Conservation (phyloP, 768 basidiomycete genomes). For the Termitomyces titanicus region DNA sequence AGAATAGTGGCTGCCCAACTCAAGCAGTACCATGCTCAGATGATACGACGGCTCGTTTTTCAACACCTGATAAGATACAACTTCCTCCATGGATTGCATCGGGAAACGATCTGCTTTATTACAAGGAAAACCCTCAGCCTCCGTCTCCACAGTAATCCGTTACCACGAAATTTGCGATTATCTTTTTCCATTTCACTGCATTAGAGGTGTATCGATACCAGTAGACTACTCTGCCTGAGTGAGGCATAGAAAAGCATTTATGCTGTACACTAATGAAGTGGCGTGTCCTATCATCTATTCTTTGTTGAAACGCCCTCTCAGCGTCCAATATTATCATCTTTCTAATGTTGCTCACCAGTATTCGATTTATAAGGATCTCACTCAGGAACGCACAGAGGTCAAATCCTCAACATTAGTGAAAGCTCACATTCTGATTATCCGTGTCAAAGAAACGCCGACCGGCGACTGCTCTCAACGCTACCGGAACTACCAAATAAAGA, state of each 20-base stretch:
- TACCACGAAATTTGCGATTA: neutral
- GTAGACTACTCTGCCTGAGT: neutral
- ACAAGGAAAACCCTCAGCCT: slow-evolving; percentile 9
- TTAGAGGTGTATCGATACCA: neutral
- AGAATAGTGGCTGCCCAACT: slow-evolving; percentile 6
- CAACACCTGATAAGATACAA: slow-evolving; percentile 12
- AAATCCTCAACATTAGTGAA: neutral
- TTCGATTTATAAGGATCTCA: neutral
- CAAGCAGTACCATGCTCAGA: slow-evolving; percentile 11
- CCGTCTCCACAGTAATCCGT: neutral
- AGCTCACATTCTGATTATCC: neutral
- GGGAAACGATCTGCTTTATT: slow-evolving; percentile 12
- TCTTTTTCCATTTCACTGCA: neutral
- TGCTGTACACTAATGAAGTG: too few species aligned
- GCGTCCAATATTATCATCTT: neutral
- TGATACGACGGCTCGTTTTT: slow-evolving; percentile 7
- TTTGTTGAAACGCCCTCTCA: too few species aligned
- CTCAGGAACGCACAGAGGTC: neutral
- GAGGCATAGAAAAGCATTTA: neutral
- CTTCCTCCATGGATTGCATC: slow-evolving; percentile 11
- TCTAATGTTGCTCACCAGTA: neutral
- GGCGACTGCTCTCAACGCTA: too few species aligned
- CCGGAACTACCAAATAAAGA: neutral
- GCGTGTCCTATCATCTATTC: neutral
- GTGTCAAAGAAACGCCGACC: neutral